Conservation (phyloP, 768 basidiomycete species). For the Pleurotus tuber-regium region DNA sequence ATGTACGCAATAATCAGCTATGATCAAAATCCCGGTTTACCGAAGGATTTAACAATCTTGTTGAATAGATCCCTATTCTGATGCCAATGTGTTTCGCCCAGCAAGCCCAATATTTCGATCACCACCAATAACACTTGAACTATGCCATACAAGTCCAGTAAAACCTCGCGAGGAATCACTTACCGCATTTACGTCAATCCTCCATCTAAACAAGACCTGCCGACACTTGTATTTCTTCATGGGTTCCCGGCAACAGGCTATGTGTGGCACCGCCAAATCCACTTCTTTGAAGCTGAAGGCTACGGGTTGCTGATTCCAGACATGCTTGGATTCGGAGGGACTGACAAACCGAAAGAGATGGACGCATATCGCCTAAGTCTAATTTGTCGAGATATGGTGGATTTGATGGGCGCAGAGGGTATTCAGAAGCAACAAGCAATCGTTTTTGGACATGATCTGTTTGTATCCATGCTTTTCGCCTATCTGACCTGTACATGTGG, state of each 20-base stretch:
- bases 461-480: neutral
- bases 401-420: constrained; percentile 38
- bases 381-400: constrained; percentile 37
- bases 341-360: constrained; percentile 40
- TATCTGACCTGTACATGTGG: neutral
- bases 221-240: constrained; percentile 39
- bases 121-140: too few relatives aligned
- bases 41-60: too few relatives aligned
- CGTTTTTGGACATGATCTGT: constrained; percentile 46
- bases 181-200: constrained; percentile 37
- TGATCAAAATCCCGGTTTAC: too few relatives aligned
- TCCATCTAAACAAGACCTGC: constrained; percentile 22
- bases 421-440: constrained; percentile 27
- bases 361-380: constrained; percentile 29
- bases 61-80: too few relatives aligned
- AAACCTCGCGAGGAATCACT: constrained; percentile 29
- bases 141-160: constrained; percentile 30
- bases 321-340: constrained; percentile 51
- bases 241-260: constrained; percentile 42
- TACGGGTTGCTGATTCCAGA: constrained; percentile 49
- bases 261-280: constrained; percentile 40
- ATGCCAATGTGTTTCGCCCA: too few relatives aligned
- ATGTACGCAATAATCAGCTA: too few relatives aligned
- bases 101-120: too few relatives aligned
- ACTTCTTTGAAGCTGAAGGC: constrained; percentile 32